Conservation (phyloP, 257 asterid genomes). For the Cordia subcordata region DNA sequence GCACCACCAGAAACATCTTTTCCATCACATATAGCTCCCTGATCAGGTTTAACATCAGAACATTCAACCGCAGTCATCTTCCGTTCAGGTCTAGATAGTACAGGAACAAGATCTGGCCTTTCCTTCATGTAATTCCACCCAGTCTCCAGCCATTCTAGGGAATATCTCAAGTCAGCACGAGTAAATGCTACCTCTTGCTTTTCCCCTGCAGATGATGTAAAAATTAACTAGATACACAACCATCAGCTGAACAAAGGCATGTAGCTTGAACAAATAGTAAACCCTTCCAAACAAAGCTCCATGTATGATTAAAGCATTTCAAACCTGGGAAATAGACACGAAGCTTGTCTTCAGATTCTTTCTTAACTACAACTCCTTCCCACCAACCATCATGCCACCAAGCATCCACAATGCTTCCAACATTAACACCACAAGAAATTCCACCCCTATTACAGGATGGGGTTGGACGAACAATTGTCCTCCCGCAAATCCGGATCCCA, state of each 20-base stretch:
- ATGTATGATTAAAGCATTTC: neutral
- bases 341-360: slow-evolving; percentile 34
- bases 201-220: slow-evolving; percentile 44
- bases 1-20: slow-evolving; percentile 4
- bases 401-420: slow-evolving; percentile 69
- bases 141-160: slow-evolving; percentile 61
- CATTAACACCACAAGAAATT: slow-evolving; percentile 22
- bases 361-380: slow-evolving; percentile 78
- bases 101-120: slow-evolving; percentile 40
- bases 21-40: neutral
- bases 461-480: slow-evolving; percentile 57
- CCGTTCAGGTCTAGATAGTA: slow-evolving; percentile 11
- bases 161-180: slow-evolving; percentile 43
- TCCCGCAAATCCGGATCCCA: slow-evolving; percentile 55
- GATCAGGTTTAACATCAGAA: slow-evolving; percentile 9
- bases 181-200: slow-evolving; percentile 35
- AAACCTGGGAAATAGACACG: slow-evolving; percentile 69
- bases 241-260: neutral
- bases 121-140: slow-evolving; percentile 51
- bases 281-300: neutral
- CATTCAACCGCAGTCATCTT: slow-evolving; percentile 1
- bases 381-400: slow-evolving; percentile 96
- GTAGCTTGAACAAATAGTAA: no score
- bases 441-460: slow-evolving; percentile 15
- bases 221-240: neutral